Percentiles rank a stretch among this genome's conserved stretches.
Evolutionary conservation across 768 basidiomycete genomes (phyloP).

Genomic region (Auriscalpium orientale): DNA sequence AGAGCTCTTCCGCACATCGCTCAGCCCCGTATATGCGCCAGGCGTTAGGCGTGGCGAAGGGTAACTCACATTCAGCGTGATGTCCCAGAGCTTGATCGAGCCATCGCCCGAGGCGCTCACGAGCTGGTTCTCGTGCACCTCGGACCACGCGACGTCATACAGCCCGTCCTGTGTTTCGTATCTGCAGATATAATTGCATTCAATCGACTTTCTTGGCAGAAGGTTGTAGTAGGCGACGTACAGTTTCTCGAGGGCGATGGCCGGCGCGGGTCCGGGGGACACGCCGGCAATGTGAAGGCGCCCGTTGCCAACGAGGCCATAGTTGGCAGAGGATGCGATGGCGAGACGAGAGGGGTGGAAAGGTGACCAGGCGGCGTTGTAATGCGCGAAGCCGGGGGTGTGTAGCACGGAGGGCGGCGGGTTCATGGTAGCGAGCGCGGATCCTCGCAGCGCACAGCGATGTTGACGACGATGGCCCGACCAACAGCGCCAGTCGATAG

Average conservation of each 20-base stretch:
- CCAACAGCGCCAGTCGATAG: neutral
- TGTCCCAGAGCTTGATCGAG: conserved; percentile 85
- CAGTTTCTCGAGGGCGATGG: conserved; percentile 58
- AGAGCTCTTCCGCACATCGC: conserved; percentile 19
- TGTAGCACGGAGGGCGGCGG: conserved; percentile 45
- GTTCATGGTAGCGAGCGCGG: conserved; percentile 23
- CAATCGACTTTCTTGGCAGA: conserved; percentile 8
- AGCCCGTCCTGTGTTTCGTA: conserved; percentile 88
- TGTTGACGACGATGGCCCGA: neutral
- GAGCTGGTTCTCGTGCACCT: conserved; percentile 89
- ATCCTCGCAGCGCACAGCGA: neutral
- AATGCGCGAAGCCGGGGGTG: conserved; percentile 82
- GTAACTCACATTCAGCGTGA: conserved; percentile 64
- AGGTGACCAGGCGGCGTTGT: conserved; percentile 77
- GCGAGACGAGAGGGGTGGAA: conserved; percentile 72
- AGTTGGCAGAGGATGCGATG: conserved; percentile 83
- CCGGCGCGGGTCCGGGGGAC: conserved; percentile 36
- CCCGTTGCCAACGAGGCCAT: conserved; percentile 93
- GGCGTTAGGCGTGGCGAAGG: neutral
- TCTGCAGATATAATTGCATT: conserved; percentile 43
- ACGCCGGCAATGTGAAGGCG: conserved; percentile 60
- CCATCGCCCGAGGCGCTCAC: conserved; percentile 88
- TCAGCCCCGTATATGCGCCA: neutral
- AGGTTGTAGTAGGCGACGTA: conserved; percentile 31
- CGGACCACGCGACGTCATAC: conserved; percentile 92